A percentile compares a stretch with the other conserved stretches of the same genome.
Conservation (phyloP, 2,329 filamentous ascomycete genomes). For the Aureobasidium sp. region DNA sequence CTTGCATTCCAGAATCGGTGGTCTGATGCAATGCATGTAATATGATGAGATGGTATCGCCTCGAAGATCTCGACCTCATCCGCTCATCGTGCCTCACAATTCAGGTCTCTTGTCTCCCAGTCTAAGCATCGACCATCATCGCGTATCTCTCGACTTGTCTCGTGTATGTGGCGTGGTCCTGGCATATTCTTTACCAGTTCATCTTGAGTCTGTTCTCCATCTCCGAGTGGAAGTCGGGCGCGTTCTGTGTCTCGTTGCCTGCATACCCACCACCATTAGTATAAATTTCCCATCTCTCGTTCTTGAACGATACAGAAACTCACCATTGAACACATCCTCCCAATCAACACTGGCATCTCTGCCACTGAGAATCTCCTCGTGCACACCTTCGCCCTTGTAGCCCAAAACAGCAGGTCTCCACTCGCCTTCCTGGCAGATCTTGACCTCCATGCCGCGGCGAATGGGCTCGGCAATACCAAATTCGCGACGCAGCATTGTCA, state of each 20-base stretch:
- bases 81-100: neutral
- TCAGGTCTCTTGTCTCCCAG: too few species aligned
- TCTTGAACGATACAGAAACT: conserved; percentile 21
- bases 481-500: conserved; percentile 76
- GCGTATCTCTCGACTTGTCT: neutral
- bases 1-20: neutral
- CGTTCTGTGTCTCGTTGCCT: conserved; percentile 62
- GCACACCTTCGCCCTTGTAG: conserved; percentile 53
- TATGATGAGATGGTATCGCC: too few species aligned
- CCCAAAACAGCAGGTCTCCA: conserved; percentile 66
- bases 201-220: conserved; percentile 91
- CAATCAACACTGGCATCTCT: conserved; percentile 71
- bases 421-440: conserved; percentile 72
- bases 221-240: conserved; percentile 77
- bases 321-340: conserved; percentile 87
- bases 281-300: neutral
- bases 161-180: neutral
- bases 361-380: conserved; percentile 82
- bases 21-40: neutral
- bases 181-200: conserved; percentile 38
- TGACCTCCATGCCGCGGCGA: conserved; percentile 87
- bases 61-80: too few species aligned
- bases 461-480: conserved; percentile 93
- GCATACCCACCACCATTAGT: neutral
- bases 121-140: neutral